Evolutionary conservation across 176 grass and related monocot species (phyloP).

Genomic region (Paspalum vaginatum): DNA sequence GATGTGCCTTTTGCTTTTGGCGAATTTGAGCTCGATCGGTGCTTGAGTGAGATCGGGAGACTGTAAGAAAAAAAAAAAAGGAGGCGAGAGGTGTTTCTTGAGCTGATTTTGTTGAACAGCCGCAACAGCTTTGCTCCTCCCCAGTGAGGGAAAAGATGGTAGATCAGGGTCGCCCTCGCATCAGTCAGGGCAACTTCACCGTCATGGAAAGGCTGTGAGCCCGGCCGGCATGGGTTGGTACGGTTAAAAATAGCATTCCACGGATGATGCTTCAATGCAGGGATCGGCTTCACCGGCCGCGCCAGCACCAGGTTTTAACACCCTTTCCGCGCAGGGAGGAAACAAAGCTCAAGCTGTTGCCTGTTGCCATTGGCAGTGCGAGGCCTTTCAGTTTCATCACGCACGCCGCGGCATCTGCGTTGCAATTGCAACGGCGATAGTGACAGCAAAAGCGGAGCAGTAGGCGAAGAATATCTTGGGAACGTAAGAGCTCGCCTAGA

Average conservation of each 20-base stretch:
- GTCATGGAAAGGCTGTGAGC: constrained; percentile 39
- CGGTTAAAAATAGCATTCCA: neutral
- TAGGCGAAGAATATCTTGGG: constrained; percentile 48
- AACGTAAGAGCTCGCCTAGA: constrained; percentile 34
- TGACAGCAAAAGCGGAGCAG: neutral
- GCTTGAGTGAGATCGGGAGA: neutral
- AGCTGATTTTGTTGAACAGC: neutral
- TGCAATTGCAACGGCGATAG: neutral
- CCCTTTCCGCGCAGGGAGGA: neutral
- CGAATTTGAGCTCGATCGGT: neutral
- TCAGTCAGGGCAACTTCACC: neutral
- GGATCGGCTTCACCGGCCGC: neutral
- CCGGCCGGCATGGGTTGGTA: constrained; percentile 1
- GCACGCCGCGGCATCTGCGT: neutral
- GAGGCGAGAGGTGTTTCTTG: neutral
- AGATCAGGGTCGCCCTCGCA: constrained; percentile 18
- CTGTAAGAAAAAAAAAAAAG: neutral
- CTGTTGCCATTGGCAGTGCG: neutral
- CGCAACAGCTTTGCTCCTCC: constrained; percentile 5
- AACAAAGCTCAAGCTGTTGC: too few relatives aligned
- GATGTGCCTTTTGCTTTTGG: constrained; percentile 33
- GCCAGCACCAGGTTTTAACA: neutral
- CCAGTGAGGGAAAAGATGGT: constrained; percentile 32
- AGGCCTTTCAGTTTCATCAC: constrained; percentile 1
- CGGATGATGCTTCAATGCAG: neutral